Evolutionary conservation across 2,329 filamentous ascomycete species (phyloP).

Genomic region (Calonectria montana): DNA sequence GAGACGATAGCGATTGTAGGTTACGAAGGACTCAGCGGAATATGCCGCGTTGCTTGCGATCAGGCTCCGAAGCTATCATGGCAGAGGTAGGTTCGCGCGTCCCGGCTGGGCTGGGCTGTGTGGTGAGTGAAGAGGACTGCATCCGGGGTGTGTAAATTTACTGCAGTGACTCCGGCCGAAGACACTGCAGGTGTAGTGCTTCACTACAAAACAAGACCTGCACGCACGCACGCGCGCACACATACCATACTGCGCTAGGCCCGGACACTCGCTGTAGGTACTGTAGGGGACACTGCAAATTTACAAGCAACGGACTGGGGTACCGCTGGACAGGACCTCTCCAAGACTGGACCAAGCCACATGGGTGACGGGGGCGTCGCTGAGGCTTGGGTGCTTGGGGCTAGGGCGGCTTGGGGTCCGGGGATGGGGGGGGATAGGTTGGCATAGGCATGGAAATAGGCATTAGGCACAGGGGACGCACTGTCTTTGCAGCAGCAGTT

Average conservation of each 20-base stretch:
- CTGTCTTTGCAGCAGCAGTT: neutral
- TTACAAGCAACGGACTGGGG: neutral
- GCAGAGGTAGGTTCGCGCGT: neutral
- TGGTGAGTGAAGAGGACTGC: neutral
- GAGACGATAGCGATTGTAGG: conserved; percentile 25
- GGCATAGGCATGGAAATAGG: neutral
- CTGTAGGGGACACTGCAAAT: no score
- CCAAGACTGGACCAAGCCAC: conserved; percentile 21
- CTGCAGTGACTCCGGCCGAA: neutral
- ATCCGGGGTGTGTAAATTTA: neutral
- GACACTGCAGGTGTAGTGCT: neutral
- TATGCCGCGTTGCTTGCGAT: conserved; percentile 37
- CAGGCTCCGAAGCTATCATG: conserved; percentile 39
- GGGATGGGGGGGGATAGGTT: neutral
- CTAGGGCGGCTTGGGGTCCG: neutral
- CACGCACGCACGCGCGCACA: neutral
- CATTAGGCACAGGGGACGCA: neutral
- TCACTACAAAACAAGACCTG: neutral
- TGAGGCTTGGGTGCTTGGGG: conserved; percentile 9
- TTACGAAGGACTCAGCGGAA: conserved; percentile 29
- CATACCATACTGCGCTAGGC: neutral
- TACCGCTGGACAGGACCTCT: conserved; percentile 7
- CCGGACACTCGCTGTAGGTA: neutral
- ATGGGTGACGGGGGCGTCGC: conserved; percentile 20
- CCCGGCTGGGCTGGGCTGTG: conserved; percentile 1